Base-by-base conservation (phyloP, 2,329 filamentous ascomycete genomes). In the Pochonia chlamydosporia region DNA sequence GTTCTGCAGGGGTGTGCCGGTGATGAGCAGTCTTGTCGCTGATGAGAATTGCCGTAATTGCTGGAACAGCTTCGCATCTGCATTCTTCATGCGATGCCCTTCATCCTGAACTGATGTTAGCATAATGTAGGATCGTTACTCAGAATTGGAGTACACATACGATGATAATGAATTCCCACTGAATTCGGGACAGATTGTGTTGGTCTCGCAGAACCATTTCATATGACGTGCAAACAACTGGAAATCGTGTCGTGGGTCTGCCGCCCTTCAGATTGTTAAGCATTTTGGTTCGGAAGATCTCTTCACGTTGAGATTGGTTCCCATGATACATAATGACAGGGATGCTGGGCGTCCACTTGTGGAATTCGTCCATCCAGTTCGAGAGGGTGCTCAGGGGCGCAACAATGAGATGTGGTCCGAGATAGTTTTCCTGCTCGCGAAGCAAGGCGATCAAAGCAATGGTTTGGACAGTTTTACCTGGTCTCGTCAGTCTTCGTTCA, bases 151-250 rank as follows among this genome's bases (percentile, higher is more conserved):
- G 11, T 25, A 16, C 7, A 66, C 79, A 62, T 67, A 86, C 85
- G 51, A 99, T 95, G 55, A 99, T 93, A 59, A 99, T 96, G 57
- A 96, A 96, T 46, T 95, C 89, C 93, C 93, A 99, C 30, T 90
- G 85, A 48, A 95, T 92, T 48, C 86, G 85, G 0, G 83, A 82
- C 5, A 99, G 70, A 30, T 84, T 84, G 44, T 89, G 85, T 31
- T 88, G 82, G 61, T 99, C 93, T 57, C 89, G 85, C 68, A 99
- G 84, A 46, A 95, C 91, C 61, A 99, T 96, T 62, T 99, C 93
- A 58, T 97, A 97, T 33, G 86, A 95, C 0, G 93, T 99, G 59
- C 91, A 91, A 1, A 97, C 87, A 1, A 99, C 85, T 0, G 93
- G 93, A 52, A 97, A 99, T 40, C 85, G 78, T 2, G 77, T 69